Conservation (phyloP, 352 stramenopile genomes). For the Blastocystis sp. region DNA sequence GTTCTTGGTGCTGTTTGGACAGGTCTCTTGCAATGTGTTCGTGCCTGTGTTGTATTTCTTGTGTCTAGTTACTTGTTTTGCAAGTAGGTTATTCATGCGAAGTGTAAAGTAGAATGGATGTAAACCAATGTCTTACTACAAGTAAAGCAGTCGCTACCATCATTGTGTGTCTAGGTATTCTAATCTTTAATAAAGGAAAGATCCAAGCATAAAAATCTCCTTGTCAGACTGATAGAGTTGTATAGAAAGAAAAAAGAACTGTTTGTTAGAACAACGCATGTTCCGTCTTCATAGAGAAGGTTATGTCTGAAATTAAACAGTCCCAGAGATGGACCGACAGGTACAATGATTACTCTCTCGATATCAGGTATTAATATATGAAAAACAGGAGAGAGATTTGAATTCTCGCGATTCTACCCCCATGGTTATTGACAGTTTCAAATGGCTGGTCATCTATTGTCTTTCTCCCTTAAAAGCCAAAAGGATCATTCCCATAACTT, state of each 20-base stretch:
- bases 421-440: background rate
- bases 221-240: background rate
- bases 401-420: background rate
- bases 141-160: conserved; percentile 20
- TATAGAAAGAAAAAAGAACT: no score
- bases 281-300: no score
- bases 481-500: background rate
- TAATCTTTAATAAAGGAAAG: conserved; percentile 29
- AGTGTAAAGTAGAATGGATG: background rate
- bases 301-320: no score
- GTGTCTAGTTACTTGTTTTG: conserved; percentile 16
- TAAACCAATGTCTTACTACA: conserved; percentile 9
- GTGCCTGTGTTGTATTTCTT: conserved; percentile 30
- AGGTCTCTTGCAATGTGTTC: conserved; percentile 16
- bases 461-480: background rate
- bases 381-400: background rate
- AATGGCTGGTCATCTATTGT: background rate
- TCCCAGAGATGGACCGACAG: no score
- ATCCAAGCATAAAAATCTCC: background rate
- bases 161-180: background rate
- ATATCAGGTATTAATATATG: no score
- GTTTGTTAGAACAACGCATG: no score
- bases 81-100: background rate
- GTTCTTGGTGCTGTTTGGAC: conserved; percentile 17
- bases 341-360: no score